These are phyloP conservation scores for Fraxinus floribunda DNA, from an alignment of 305 asterid genomes.

Conservation along the genomic window DNA sequence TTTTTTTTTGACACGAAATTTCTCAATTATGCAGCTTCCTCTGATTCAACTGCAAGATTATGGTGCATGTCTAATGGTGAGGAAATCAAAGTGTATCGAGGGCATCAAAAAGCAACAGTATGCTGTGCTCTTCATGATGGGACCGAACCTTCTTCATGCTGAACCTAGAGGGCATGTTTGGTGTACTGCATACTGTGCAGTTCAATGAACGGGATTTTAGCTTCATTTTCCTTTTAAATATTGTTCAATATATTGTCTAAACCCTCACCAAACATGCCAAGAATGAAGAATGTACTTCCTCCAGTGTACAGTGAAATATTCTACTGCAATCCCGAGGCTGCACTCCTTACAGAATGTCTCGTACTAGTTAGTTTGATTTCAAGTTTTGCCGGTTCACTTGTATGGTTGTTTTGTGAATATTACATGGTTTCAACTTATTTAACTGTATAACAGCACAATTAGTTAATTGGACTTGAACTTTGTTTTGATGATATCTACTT, in stretches of 20 bases:
- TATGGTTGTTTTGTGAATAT: not conserved
- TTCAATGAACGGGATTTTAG: not conserved
- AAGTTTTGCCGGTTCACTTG: not conserved
- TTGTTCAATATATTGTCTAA: not conserved
- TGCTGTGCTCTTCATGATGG: constrained; percentile 98
- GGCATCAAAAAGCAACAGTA: constrained; percentile 92
- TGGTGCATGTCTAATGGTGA: constrained; percentile 83
- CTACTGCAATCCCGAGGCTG: not conserved
- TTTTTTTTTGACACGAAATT: not conserved
- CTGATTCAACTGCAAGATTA: constrained; percentile 84
- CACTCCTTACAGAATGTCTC: not conserved
- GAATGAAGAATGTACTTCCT: not conserved
- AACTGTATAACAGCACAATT: not conserved
- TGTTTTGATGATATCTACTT: not conserved
- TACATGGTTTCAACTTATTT: not conserved
- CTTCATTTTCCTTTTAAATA: not conserved
- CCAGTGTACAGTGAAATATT: not conserved
- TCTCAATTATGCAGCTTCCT: constrained; percentile 62
- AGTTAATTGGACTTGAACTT: not conserved
- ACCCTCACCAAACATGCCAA: not conserved
- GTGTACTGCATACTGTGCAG: not conserved
- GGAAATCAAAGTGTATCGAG: constrained; percentile 77
- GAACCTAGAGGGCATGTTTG: not conserved
- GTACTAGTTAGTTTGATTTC: not conserved
- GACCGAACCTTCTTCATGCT: constrained; percentile 50